Evolutionary conservation across 1,284 basidiomycete species (phyloP), one percentile per base, ranked within the genome.

Genomic region (Coniferiporia sulphurascens): DNA sequence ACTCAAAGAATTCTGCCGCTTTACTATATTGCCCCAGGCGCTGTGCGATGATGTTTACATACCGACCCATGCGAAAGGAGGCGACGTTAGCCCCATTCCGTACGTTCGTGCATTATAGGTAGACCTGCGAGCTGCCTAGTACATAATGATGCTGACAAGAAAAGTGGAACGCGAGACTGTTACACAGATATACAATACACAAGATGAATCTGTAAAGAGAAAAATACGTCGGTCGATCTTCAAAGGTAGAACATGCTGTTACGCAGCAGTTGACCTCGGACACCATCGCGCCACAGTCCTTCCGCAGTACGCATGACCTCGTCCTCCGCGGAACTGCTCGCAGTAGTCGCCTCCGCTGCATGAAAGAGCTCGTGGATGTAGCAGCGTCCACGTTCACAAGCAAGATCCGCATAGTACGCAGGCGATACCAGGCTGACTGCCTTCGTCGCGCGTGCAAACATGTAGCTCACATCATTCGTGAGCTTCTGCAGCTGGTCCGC

Each of bases 371-470:
- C 78, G 69, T 86, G 80, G 45, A 91, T 67, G 67, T 90, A 91
- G 70, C 86, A 89, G 19, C 89, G 75, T 1, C 89, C 89, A 2
- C 89, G 78, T 70, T 91, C 88, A 65, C 88, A 91, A 2, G 86
- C 87, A 46, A 91, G 72, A 67, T 91, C 77, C 6, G 86, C 86
- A 68, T 89, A 89, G 67, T 89, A 89, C 0, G 87, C 88, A 0
- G 89, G 87, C 0, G 87, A 85, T 15, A 82, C 85, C 17, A 91
- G 77, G 65, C 85, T 87, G 55, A 91, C 88, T 0, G 87, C 88
- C 70, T 89, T 89, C 12, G 89, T 91, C 21, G 89, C 89, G 10
- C 89, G 84, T 15, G 84, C 84, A 66, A 87, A 91, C 77, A 87
- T 80, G 70, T 89, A 90, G 69, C 84, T 84, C 66, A 89, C 74